Percentiles rank a stretch among this genome's conserved stretches.
These are phyloP conservation scores for Mycena metata DNA, from an alignment of 768 basidiomycete genomes.

Conservation along the genomic window DNA sequence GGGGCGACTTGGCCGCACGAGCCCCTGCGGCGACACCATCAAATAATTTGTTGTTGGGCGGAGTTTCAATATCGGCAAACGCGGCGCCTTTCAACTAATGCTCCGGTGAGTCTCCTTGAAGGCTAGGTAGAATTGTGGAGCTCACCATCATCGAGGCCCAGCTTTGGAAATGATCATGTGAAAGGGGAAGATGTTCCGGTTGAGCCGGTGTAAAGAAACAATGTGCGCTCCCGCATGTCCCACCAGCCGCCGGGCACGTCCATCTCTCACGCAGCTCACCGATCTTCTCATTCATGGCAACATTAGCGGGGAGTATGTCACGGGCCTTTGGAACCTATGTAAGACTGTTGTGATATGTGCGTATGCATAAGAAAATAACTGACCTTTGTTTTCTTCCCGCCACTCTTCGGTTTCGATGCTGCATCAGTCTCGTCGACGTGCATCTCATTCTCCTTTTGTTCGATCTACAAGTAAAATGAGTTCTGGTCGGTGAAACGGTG, in stretches of 20 bases:
- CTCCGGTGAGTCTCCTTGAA: too few relatives aligned
- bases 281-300: constrained; percentile 32
- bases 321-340: constrained; percentile 17
- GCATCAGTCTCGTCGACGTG: too few relatives aligned
- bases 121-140: not conserved
- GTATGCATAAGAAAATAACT: not conserved
- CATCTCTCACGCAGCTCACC: constrained; percentile 30
- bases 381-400: not conserved
- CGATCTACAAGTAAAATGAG: too few relatives aligned
- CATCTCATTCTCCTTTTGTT: constrained; percentile 3
- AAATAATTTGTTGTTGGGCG: not conserved
- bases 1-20: not conserved
- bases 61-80: not conserved
- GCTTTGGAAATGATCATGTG: constrained; percentile 1
- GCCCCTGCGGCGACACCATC: not conserved
- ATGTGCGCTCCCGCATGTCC: constrained; percentile 29
- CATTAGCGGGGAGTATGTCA: constrained; percentile 37
- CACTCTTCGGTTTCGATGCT: not conserved
- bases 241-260: constrained; percentile 28
- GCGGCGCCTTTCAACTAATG: too few relatives aligned
- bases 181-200: not conserved
- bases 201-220: constrained; percentile 31
- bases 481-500: not conserved
- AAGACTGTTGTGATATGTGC: too few relatives aligned
- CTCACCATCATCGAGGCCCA: not conserved